Conservation (phyloP, 208 protist species). For the Leishmania braziliensis region DNA sequence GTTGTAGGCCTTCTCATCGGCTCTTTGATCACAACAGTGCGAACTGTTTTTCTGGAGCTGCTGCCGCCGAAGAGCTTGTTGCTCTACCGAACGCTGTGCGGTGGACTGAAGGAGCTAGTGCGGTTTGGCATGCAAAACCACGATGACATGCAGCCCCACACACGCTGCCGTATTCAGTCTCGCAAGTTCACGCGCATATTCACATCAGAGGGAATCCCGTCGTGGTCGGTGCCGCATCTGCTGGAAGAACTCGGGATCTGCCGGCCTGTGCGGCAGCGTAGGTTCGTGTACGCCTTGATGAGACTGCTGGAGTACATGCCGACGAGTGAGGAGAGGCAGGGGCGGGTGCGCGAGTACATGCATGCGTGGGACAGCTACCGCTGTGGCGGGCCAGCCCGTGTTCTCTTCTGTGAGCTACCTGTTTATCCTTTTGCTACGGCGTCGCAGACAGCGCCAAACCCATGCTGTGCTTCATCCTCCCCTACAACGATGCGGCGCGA, state of each 20-base stretch:
- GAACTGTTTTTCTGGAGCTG: conserved; percentile 42
- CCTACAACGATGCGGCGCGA: conserved; percentile 9
- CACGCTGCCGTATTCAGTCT: conserved; percentile 48
- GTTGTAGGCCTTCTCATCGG: conserved; percentile 55
- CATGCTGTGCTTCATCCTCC: conserved; percentile 15
- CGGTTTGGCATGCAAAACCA: conserved; percentile 48
- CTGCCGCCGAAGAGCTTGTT: conserved; percentile 52
- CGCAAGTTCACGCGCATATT: conserved; percentile 73
- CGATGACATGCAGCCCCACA: conserved; percentile 77
- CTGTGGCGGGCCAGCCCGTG: conserved; percentile 50
- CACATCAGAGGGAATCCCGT: conserved; percentile 56
- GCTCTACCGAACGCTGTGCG: conserved; percentile 64
- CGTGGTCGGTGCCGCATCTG: conserved; percentile 73
- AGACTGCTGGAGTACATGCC: conserved; percentile 72
- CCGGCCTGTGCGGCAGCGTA: conserved; percentile 62
- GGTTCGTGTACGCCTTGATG: conserved; percentile 71
- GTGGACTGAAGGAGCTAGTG: conserved; percentile 50
- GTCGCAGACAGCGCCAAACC: conserved; percentile 16
- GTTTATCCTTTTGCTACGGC: conserved; percentile 43
- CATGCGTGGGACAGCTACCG: conserved; percentile 64
- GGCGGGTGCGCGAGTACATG: conserved; percentile 62
- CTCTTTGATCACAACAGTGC: conserved; percentile 52
- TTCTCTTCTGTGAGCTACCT: conserved; percentile 54
- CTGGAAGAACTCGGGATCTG: conserved; percentile 78
- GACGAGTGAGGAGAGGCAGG: conserved; percentile 51